phyloP scores from a whole-genome alignment of 106 monocot species.

The Gastrodia elata region DNA sequence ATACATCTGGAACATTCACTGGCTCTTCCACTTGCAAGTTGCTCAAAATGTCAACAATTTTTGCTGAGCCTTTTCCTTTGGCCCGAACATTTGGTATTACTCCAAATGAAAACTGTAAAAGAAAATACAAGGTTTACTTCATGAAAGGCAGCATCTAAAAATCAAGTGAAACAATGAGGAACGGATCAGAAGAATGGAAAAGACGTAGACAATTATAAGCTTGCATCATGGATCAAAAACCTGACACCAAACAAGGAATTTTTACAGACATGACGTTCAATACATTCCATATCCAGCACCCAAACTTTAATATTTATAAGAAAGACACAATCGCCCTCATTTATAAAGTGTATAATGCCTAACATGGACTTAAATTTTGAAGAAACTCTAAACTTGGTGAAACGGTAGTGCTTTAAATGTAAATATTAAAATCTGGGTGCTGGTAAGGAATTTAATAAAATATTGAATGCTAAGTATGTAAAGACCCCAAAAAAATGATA shows the following conservation, averaged over 20 bases:
- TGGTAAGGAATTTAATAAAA: no score
- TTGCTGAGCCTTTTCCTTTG: constrained; percentile 78
- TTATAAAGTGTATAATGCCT: no score
- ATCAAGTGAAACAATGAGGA: neutral
- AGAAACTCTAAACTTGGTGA: no score
- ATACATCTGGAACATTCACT: constrained; percentile 76
- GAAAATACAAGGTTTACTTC: neutral
- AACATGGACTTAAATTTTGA: no score
- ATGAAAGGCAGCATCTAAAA: neutral
- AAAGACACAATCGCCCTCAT: no score
- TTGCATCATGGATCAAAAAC: neutral
- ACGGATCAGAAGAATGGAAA: neutral
- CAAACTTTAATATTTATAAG: no score
- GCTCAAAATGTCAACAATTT: constrained; percentile 72
- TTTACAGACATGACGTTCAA: no score
- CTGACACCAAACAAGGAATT: no score
- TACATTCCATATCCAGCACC: no score
- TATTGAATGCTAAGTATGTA: no score
- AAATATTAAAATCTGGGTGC: no score
- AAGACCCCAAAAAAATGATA: constrained; percentile 5
- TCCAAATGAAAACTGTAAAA: constrained; percentile 72
- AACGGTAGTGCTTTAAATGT: no score
- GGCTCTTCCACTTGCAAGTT: constrained; percentile 81
- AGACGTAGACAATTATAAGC: neutral
- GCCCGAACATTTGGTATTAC: constrained; percentile 81